phyloP scores from a whole-genome alignment of 805 yeast genomes.

The Candida manassasensis region DNA sequence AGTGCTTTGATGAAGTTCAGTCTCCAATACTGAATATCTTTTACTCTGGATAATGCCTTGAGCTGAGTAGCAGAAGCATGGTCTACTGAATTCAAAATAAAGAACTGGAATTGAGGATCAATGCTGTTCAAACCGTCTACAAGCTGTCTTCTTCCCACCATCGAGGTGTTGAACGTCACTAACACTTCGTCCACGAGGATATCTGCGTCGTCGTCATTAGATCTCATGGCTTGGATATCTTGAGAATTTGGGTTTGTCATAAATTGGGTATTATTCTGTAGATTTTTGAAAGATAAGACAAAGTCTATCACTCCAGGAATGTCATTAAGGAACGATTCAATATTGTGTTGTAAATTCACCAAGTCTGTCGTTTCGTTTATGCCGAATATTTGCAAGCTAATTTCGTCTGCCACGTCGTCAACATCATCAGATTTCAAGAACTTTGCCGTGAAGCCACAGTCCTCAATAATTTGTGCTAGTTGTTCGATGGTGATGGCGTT shows the following conservation, averaged over 20 bases:
- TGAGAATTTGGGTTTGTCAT: slow-evolving; percentile 13
- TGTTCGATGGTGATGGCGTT: slow-evolving; percentile 24
- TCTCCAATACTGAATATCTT: slow-evolving; percentile 74
- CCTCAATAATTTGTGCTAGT: slow-evolving; percentile 58
- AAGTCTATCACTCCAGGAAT: slow-evolving; percentile 25
- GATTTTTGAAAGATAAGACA: slow-evolving; percentile 18
- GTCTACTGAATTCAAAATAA: slow-evolving; percentile 45
- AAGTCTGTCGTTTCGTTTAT: slow-evolving; percentile 24
- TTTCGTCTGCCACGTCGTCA: slow-evolving; percentile 22
- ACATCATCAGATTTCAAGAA: slow-evolving; percentile 1
- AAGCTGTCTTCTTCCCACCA: slow-evolving; percentile 61
- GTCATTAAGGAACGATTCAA: slow-evolving; percentile 35
- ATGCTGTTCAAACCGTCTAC: slow-evolving; percentile 43
- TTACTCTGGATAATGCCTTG: slow-evolving; percentile 57
- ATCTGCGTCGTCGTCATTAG: slow-evolving; percentile 13
- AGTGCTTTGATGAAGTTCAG: slow-evolving; percentile 48
- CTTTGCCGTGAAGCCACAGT: slow-evolving; percentile 39
- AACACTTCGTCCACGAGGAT: slow-evolving; percentile 26
- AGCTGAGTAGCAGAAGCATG: slow-evolving; percentile 59
- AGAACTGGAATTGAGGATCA: slow-evolving; percentile 51
- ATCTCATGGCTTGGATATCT: slow-evolving; percentile 11
- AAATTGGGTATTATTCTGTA: slow-evolving; percentile 6
- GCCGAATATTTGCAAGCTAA: slow-evolving; percentile 30
- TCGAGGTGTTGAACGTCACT: slow-evolving; percentile 46
- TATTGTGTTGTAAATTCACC: slow-evolving; percentile 29